phyloP scores from a whole-genome alignment of 2,329 filamentous ascomycete species.

The Fusarium nisikadoi region DNA sequence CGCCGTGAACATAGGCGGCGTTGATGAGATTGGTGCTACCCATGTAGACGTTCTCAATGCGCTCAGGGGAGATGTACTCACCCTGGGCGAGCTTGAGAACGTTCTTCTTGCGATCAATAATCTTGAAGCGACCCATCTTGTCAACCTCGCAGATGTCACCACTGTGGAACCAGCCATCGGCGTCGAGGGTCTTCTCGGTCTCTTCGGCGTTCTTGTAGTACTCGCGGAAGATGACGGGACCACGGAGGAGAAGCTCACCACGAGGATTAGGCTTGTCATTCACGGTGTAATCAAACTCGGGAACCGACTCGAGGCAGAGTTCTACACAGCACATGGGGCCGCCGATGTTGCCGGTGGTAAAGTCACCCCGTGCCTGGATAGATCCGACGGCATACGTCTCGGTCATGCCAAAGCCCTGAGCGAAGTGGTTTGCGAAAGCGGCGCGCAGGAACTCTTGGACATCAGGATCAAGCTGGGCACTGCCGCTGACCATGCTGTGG shows the following conservation, averaged over 20 bases:
- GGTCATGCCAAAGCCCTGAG: slow-evolving; percentile 93
- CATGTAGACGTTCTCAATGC: slow-evolving; percentile 93
- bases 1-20: slow-evolving; percentile 90
- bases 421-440: slow-evolving; percentile 80
- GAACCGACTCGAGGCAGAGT: slow-evolving; percentile 84
- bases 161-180: slow-evolving; percentile 96
- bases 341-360: slow-evolving; percentile 84
- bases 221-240: slow-evolving; percentile 81
- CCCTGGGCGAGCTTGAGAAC: slow-evolving; percentile 98
- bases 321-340: slow-evolving; percentile 75
- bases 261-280: slow-evolving; percentile 90
- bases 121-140: slow-evolving; percentile 84
- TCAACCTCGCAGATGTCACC: slow-evolving; percentile 92
- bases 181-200: slow-evolving; percentile 82
- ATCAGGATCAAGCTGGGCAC: slow-evolving; percentile 87
- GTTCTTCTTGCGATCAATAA: slow-evolving; percentile 98
- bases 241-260: slow-evolving; percentile 87
- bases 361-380: slow-evolving; percentile 76
- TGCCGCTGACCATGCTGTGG: slow-evolving; percentile 83
- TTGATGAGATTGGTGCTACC: slow-evolving; percentile 81
- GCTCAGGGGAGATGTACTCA: slow-evolving; percentile 97
- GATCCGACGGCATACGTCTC: slow-evolving; percentile 86
- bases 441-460: slow-evolving; percentile 90
- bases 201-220: slow-evolving; percentile 93
- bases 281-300: slow-evolving; percentile 92